Evolutionary conservation across 768 basidiomycete species (phyloP).

Genomic region (Mycena maculata): DNA sequence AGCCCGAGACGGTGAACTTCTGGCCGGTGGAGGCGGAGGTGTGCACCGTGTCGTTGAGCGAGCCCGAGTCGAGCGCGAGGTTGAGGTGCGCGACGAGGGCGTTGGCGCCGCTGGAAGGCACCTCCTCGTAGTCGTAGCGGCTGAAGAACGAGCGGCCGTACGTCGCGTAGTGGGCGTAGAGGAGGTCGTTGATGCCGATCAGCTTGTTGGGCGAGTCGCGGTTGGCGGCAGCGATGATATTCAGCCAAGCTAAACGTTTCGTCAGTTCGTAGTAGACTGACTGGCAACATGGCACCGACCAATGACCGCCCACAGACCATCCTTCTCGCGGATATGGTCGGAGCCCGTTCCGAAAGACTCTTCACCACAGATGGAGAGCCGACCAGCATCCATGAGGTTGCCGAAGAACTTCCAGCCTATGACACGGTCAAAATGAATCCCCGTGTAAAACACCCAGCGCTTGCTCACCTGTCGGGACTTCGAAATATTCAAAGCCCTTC

Average conservation of each 20-base stretch:
- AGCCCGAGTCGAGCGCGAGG: constrained; percentile 70
- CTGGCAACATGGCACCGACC: constrained; percentile 61
- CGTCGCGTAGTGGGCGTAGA: constrained; percentile 86
- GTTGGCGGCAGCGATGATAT: constrained; percentile 94
- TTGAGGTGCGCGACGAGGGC: constrained; percentile 86
- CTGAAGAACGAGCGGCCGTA: constrained; percentile 99
- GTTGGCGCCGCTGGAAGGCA: constrained; percentile 90
- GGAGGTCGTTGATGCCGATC: constrained; percentile 91
- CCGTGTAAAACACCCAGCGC: background rate
- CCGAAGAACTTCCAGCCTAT: constrained; percentile 99
- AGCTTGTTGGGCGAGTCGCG: constrained; percentile 77
- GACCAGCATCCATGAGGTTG: constrained; percentile 98
- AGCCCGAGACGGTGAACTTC: constrained; percentile 79
- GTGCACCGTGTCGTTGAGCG: constrained; percentile 77
- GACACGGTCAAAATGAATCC: constrained; percentile 4
- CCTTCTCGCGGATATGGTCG: constrained; percentile 99
- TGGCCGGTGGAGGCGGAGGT: constrained; percentile 73
- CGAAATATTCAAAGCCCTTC: constrained; percentile 92
- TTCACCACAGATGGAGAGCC: constrained; percentile 98
- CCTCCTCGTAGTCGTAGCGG: constrained; percentile 99
- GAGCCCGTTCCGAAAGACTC: constrained; percentile 99
- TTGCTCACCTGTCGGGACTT: constrained; percentile 90
- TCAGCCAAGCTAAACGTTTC: constrained; percentile 84
- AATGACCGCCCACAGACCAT: constrained; percentile 97
- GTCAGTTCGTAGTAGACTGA: background rate